Percentiles rank a stretch among this genome's conserved stretches.
These are phyloP conservation scores for Trichoderma erinaceum DNA, from an alignment of 495 filamentous ascomycete genomes.

Conservation along the genomic window DNA sequence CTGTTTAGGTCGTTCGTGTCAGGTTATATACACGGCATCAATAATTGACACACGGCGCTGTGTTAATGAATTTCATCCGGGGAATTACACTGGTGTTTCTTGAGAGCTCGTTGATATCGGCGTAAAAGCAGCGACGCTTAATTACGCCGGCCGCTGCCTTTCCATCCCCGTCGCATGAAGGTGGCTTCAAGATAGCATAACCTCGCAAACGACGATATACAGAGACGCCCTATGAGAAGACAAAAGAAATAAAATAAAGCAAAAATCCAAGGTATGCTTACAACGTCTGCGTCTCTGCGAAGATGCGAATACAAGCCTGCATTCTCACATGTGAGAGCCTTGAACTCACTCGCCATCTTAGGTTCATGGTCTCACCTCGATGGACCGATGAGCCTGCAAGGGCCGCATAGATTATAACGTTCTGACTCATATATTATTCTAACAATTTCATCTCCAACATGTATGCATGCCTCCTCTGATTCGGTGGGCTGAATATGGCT, in stretches of 20 bases:
- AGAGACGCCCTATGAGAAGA: neutral
- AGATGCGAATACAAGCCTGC: neutral
- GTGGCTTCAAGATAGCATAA: neutral
- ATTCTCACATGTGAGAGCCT: neutral
- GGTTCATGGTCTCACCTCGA: conserved; percentile 7
- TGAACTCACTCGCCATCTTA: neutral
- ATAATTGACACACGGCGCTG: neutral
- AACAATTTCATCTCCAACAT: neutral
- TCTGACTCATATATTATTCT: neutral
- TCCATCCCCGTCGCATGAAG: conserved; percentile 2
- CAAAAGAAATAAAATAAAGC: neutral
- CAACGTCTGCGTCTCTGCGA: neutral
- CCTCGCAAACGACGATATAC: neutral
- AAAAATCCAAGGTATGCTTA: neutral
- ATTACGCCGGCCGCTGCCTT: neutral
- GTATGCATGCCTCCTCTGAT: neutral
- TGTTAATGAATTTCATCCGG: neutral
- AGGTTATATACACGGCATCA: too few relatives aligned
- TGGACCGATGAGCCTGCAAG: conserved; percentile 5
- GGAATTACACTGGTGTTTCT: neutral
- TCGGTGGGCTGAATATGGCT: neutral
- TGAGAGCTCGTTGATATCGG: neutral
- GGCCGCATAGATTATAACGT: neutral
- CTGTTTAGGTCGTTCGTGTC: neutral
- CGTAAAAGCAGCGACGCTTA: conserved; percentile 4